Base-by-base conservation (phyloP, 345 rosid genomes). In the Camelina hispida region DNA sequence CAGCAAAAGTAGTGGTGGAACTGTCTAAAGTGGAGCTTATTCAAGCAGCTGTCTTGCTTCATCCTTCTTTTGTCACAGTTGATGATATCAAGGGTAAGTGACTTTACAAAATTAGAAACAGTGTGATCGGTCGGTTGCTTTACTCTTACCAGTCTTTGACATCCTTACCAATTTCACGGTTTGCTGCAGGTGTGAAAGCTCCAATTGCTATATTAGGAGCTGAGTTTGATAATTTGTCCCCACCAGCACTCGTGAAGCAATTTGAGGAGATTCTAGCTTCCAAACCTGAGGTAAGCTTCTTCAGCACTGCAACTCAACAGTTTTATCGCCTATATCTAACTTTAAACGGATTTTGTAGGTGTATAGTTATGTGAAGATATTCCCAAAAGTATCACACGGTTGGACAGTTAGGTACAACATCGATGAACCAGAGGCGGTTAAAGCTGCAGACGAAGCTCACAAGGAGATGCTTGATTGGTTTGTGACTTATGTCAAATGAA, bases 1-100 rank as follows among this genome's bases (percentile, higher is more conserved):
- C 89, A 89, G 96, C 89, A 73, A 89, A 89, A 81, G 97, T 89
- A 35, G 90, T 89, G 28, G 93, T 85, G 61, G 86, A 83, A 62
- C 68, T 91, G 57, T 88, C 89, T n/a, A 85, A 84, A 62, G 16
- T 59, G 15, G 89, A 76, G 38, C 79, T 84, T 56, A 81, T 91
- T 66, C 87, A 89, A 83, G 91, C 93, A 37, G 96, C 87, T 52
- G 92, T 82, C 37, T 71, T 90, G 79, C 81, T 83, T 71, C 96
- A 91, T 81, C 98, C 98, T 72, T 81, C 89, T 20, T 72, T 65
- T 15, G 87, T 93, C 56, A 74, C 83, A 6, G 75, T 84, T 11
- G 94, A 89, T 12, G 94, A 93, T 68, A 82, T 91, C 83, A 86
- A 87, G 68, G 79, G 97, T 93, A 82, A 73, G 62, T 30, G 52